These are phyloP conservation scores for Neobulgaria alba DNA, from an alignment of 2,329 filamentous ascomycete genomes.

Conservation along the genomic window DNA sequence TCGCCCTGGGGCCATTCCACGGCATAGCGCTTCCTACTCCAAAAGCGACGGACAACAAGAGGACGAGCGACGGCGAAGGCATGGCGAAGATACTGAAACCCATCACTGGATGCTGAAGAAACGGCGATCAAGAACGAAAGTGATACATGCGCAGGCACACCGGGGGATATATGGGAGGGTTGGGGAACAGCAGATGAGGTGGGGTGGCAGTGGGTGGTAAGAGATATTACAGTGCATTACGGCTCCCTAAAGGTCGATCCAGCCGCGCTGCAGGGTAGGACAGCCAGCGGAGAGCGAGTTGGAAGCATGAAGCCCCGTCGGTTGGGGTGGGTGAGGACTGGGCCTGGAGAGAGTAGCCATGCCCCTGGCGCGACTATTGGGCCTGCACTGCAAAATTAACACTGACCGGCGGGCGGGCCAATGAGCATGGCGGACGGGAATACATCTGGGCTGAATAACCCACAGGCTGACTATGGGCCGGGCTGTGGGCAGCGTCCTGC, in stretches of 20 bases:
- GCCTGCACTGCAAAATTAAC: too few species aligned
- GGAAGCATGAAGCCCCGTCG: too few species aligned
- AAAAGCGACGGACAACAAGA: slow-evolving; percentile 18
- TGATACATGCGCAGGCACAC: background rate
- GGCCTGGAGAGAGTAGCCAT: too few species aligned
- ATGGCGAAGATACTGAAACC: slow-evolving; percentile 23
- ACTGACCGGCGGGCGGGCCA: too few species aligned
- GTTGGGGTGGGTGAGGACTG: too few species aligned
- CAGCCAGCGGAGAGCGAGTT: too few species aligned
- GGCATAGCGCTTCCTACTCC: slow-evolving; percentile 18
- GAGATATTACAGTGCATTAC: too few species aligned
- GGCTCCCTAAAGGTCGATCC: too few species aligned
- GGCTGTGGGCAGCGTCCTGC: background rate
- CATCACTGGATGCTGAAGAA: slow-evolving; percentile 5
- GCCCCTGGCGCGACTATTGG: too few species aligned
- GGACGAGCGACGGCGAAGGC: slow-evolving; percentile 18
- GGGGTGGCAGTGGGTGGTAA: background rate
- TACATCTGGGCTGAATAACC: too few species aligned
- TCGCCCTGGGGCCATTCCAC: slow-evolving; percentile 19
- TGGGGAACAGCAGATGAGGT: background rate
- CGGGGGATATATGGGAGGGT: background rate
- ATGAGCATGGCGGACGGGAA: too few species aligned
- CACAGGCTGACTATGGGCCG: too few species aligned
- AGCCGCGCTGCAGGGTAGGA: background rate
- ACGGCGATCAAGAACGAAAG: background rate